phyloP scores from a whole-genome alignment of 2,329 filamentous ascomycete species.

The Fusarium oligoseptatum region DNA sequence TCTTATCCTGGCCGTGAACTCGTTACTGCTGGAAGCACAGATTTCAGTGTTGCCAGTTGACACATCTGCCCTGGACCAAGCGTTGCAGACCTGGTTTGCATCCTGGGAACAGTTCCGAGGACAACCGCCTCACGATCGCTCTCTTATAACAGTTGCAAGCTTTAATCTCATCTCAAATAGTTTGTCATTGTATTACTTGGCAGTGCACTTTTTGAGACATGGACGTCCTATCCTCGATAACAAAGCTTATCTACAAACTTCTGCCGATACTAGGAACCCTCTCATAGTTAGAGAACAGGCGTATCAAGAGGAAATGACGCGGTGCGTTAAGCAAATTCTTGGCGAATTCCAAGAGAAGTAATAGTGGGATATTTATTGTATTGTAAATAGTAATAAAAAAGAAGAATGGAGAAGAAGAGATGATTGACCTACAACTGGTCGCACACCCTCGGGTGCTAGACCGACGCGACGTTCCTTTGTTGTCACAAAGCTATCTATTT shows the following conservation, averaged over 20 bases:
- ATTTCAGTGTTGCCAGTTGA: not conserved
- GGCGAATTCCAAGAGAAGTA: not conserved
- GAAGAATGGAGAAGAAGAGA: not conserved
- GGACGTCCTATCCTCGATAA: not conserved
- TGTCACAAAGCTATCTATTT: not conserved
- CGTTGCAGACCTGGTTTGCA: not conserved
- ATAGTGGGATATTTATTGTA: not conserved
- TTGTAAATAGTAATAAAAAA: not conserved
- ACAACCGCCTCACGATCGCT: not conserved
- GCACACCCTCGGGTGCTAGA: not conserved
- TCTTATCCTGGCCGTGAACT: not conserved
- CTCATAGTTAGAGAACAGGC: conserved; percentile 6
- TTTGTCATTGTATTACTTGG: not conserved
- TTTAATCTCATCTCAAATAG: not conserved
- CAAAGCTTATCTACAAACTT: not conserved
- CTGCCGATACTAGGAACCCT: not conserved
- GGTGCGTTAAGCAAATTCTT: not conserved
- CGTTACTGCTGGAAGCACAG: not conserved
- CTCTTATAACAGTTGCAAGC: not conserved
- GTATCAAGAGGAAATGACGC: conserved; percentile 5
- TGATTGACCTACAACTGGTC: not conserved
- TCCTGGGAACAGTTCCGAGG: not conserved
- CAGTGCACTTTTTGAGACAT: not conserved
- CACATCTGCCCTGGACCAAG: conserved; percentile 1
- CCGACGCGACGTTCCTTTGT: not conserved